Conservation (phyloP, 2,329 filamentous ascomycete species). For the Colletotrichum paranaense region DNA sequence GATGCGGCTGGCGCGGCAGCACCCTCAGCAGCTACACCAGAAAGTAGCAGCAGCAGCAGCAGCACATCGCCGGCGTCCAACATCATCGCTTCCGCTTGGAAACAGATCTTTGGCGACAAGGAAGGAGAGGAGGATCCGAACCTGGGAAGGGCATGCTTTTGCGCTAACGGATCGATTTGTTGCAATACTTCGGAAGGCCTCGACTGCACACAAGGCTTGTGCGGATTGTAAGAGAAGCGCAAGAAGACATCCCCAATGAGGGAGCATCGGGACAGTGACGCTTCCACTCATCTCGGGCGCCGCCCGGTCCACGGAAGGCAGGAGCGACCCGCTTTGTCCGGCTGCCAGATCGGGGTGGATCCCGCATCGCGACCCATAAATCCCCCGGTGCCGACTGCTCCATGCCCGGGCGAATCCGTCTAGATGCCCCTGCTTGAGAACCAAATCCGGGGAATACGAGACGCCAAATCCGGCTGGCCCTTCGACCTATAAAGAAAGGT, state of each 20-base stretch:
- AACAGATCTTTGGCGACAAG: conserved; percentile 1
- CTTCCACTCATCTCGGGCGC: background rate
- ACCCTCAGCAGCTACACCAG: background rate
- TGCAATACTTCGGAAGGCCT: conserved; percentile 39
- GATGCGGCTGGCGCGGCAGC: background rate
- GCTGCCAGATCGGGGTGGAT: too few relatives aligned
- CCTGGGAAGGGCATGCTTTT: conserved; percentile 39
- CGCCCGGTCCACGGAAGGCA: too few relatives aligned
- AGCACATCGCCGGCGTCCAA: background rate
- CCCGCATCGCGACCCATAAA: too few relatives aligned
- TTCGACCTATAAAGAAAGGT: background rate
- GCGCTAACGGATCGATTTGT: conserved; percentile 43
- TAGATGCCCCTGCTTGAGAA: too few relatives aligned
- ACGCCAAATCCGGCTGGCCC: too few relatives aligned
- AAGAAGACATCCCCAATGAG: background rate
- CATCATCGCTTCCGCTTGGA: conserved; percentile 17
- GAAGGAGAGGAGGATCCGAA: conserved; percentile 3
- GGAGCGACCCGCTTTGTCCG: background rate
- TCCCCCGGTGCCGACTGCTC: too few relatives aligned
- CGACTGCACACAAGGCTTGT: conserved; percentile 43
- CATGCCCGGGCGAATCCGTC: too few relatives aligned
- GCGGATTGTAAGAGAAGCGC: conserved; percentile 39
- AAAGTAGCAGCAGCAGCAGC: background rate
- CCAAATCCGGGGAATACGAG: background rate
- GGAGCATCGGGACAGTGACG: too few relatives aligned